These are phyloP conservation scores for Gomphus sp. DNA, from an alignment of 1,284 basidiomycete genomes.

Conservation along the genomic window DNA sequence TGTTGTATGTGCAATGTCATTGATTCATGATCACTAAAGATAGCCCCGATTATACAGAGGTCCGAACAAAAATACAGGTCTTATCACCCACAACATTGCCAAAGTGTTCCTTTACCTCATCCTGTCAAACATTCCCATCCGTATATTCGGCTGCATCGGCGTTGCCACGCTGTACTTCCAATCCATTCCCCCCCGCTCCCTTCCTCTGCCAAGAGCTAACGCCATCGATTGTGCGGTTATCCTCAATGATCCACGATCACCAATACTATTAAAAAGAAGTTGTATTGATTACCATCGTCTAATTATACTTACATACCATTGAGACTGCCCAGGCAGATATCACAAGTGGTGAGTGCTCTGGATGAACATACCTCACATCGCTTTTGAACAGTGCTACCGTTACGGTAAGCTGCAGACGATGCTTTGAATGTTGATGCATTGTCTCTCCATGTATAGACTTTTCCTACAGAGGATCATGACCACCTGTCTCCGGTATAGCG, in stretches of 20 bases:
- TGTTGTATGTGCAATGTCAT: too few relatives aligned
- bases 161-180: neutral
- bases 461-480: too few relatives aligned
- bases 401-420: too few relatives aligned
- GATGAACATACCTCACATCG: too few relatives aligned
- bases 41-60: neutral
- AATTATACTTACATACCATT: neutral
- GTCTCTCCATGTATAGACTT: too few relatives aligned
- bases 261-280: neutral
- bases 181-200: neutral
- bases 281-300: neutral
- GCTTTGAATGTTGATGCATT: too few relatives aligned
- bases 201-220: neutral
- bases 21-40: neutral
- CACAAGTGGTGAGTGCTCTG: too few relatives aligned
- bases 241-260: neutral
- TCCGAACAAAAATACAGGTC: neutral
- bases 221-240: neutral
- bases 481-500: too few relatives aligned
- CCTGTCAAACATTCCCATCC: neutral
- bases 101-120: neutral
- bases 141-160: neutral
- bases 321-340: too few relatives aligned
- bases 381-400: too few relatives aligned
- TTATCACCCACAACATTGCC: neutral